Evolutionary conservation across 108 stramenopile species (phyloP).

Genomic region (Discostella stelligeroides): DNA sequence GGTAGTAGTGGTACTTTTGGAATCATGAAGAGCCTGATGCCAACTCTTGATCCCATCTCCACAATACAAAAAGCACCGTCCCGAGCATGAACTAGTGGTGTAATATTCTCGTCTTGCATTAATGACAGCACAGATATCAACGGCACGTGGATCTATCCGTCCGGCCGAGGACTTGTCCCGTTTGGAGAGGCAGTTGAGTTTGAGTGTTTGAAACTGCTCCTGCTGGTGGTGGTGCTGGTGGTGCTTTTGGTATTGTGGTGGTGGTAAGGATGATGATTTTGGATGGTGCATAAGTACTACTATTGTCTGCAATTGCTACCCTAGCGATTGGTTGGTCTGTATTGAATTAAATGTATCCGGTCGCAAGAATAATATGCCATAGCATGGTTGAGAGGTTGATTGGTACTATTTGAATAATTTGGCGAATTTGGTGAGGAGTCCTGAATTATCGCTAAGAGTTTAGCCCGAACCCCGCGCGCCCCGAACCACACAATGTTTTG

Average conservation of each 20-base stretch:
- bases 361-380: too few species aligned
- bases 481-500: too few species aligned
- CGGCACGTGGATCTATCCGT: constrained; percentile 83
- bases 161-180: constrained; percentile 85
- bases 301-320: too few species aligned
- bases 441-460: too few species aligned
- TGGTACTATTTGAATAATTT: too few species aligned
- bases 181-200: constrained; percentile 72
- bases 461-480: too few species aligned
- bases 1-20: too few species aligned
- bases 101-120: constrained; percentile 72
- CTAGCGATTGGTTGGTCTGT: too few species aligned
- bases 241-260: not conserved
- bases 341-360: too few species aligned
- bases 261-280: not conserved
- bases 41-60: constrained; percentile 82
- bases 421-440: too few species aligned
- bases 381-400: too few species aligned
- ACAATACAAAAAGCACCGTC: constrained; percentile 81
- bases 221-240: constrained; percentile 13
- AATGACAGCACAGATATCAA: constrained; percentile 76
- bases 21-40: too few species aligned
- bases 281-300: not conserved
- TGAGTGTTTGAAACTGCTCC: constrained; percentile 72
- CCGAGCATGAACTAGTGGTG: constrained; percentile 78